Percentiles rank a stretch among this genome's conserved stretches.
Evolutionary conservation across 1,139 yeast species (phyloP).

Genomic region (Candida sanyaensis): DNA sequence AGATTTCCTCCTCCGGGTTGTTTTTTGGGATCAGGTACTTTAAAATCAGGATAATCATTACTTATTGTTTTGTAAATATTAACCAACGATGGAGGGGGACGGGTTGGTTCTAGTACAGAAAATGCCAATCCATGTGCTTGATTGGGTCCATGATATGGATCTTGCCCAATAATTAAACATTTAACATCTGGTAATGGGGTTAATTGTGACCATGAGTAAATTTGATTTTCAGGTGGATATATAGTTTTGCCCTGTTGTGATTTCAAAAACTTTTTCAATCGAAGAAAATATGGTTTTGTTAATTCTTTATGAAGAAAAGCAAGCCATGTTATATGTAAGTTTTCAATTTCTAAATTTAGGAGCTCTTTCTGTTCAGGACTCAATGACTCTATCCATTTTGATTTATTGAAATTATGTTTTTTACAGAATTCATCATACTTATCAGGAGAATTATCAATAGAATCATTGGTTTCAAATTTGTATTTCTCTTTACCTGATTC

Average conservation of each 20-base stretch:
- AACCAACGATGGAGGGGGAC: conserved; percentile 90
- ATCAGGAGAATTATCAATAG: background rate
- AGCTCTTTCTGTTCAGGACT: conserved; percentile 54
- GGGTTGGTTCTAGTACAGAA: conserved; percentile 78
- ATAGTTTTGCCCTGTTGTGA: conserved; percentile 45
- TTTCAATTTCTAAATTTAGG: conserved; percentile 65
- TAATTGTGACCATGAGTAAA: conserved; percentile 92
- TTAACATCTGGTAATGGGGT: conserved; percentile 77
- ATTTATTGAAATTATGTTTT: conserved; percentile 44
- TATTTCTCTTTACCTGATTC: background rate
- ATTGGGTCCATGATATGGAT: conserved; percentile 88
- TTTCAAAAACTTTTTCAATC: conserved; percentile 61
- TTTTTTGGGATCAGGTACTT: conserved; percentile 48
- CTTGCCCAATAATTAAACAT: conserved; percentile 90
- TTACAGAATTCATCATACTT: conserved; percentile 18
- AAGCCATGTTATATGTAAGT: conserved; percentile 81
- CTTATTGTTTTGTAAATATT: conserved; percentile 83
- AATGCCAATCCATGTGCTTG: conserved; percentile 98
- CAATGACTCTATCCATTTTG: conserved; percentile 55
- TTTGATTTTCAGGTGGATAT: conserved; percentile 75
- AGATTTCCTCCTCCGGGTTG: conserved; percentile 62
- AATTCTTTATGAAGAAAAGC: conserved; percentile 66
- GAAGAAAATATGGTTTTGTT: conserved; percentile 83
- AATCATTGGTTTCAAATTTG: background rate
- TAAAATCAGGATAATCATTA: conserved; percentile 73